Evolutionary conservation across 257 asterid genomes (phyloP).

Genomic region (Gentiana straminea): DNA sequence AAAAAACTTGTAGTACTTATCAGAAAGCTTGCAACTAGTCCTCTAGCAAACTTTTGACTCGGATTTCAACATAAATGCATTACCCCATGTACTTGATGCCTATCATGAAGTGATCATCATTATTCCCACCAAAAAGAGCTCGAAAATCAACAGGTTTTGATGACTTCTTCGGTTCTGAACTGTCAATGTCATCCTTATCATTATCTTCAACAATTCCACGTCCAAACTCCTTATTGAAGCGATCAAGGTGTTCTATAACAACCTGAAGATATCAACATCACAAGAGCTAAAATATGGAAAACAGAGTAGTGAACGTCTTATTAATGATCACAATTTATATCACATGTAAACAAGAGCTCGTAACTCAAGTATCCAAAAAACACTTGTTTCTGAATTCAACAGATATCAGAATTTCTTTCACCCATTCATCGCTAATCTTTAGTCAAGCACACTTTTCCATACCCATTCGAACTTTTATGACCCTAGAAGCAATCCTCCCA

Average conservation of each 20-base stretch:
- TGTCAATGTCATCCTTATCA: constrained; percentile 37
- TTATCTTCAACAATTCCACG: constrained; percentile 37
- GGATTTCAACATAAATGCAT: constrained; percentile 7
- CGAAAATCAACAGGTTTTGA: constrained; percentile 70
- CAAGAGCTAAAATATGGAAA: constrained; percentile 1
- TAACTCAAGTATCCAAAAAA: too few relatives aligned
- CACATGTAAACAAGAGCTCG: too few relatives aligned
- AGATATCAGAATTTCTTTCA: too few relatives aligned
- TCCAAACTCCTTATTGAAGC: constrained; percentile 70
- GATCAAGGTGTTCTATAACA: constrained; percentile 58
- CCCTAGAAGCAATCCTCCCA: too few relatives aligned
- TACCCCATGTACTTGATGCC: constrained; percentile 85
- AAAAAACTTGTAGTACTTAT: too few relatives aligned
- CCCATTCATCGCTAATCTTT: too few relatives aligned
- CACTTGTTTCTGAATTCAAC: too few relatives aligned
- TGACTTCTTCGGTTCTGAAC: constrained; percentile 32
- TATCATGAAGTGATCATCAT: constrained; percentile 80
- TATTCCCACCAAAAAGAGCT: constrained; percentile 67
- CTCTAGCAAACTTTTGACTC: neutral
- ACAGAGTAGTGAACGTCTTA: too few relatives aligned
- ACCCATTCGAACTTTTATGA: too few relatives aligned
- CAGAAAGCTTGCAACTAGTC: too few relatives aligned
- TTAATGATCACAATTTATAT: too few relatives aligned
- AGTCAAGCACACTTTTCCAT: too few relatives aligned
- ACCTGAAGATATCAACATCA: constrained; percentile 27